Evolutionary conservation across 2,329 filamentous ascomycete genomes (phyloP), one percentile per base, ranked within the genome.

Genomic region (Epichloe elymi): DNA sequence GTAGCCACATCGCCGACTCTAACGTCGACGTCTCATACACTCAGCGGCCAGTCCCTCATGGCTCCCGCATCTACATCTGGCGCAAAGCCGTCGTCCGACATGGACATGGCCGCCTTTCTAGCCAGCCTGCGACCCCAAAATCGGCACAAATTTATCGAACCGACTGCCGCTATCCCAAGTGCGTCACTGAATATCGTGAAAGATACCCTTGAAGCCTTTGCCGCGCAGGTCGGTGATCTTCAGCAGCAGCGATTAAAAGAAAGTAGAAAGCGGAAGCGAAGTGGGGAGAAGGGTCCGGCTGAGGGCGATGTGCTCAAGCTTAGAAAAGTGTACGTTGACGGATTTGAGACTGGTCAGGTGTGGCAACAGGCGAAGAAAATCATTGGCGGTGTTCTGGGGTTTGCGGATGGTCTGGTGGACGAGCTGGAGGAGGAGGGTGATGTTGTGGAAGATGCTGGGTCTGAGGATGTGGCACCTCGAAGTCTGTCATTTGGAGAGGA

Each of bases 361-460:
- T 98, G 91, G 86, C 88, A 96, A 67, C 93, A 98, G 70, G 86
- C 88, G 8, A 84, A 83, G 61, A 81, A 86, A 59, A 88, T 97
- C 19, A 82, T 97, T 52, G 76, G 67, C 12, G 74, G 74, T 45
- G 68, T 77, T 11, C 58, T 80, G 44, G 65, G 70, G 41, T 73
- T 78, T 56, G 74, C 75, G 0, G 67, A 72, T 46, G 65, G 68
- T 5, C 61, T 69, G 4, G 61, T 81, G 15, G 64, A 70, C 47
- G 74, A 75, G 56, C 61, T 82, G 35, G 70, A 77, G 58, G 71
- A 73, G 53, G 62, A 58, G 19, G 62, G 85, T 55, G 79, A 82
- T 45, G 55, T 67, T 45, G 55, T 54, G 8, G 54, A 58, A 30
- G 57, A 56, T 4, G 50, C 50, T 20, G 57, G 50, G 33, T 61